These are phyloP conservation scores for grape (Vitis vinifera) DNA, from an alignment of 164 flowering plant species.

Conservation along the genomic window DNA sequence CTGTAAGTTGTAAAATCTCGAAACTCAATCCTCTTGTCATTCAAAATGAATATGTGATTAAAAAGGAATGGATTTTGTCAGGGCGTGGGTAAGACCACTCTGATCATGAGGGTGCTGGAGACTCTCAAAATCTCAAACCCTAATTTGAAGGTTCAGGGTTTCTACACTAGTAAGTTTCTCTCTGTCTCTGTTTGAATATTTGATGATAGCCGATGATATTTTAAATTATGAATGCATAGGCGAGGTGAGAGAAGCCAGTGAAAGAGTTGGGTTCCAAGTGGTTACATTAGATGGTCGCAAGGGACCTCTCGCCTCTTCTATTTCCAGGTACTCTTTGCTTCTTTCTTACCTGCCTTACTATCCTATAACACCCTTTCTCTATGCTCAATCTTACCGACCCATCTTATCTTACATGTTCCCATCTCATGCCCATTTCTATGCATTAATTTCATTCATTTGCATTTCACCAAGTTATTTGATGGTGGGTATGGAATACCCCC, in stretches of 20 bases:
- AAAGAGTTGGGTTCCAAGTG: slow-evolving; percentile 88
- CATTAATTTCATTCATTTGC: neutral
- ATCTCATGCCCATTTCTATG: too few species aligned
- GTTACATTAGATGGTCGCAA: slow-evolving; percentile 70
- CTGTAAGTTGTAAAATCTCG: slow-evolving; percentile 27
- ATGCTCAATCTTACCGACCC: too few species aligned
- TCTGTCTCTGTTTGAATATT: neutral
- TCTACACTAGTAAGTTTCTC: slow-evolving; percentile 62
- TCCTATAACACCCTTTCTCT: too few species aligned
- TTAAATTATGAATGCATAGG: slow-evolving; percentile 30
- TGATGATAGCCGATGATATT: neutral
- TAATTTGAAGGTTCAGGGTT: slow-evolving; percentile 65
- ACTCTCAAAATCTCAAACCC: slow-evolving; percentile 55
- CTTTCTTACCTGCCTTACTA: too few species aligned
- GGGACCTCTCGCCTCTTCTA: slow-evolving; percentile 66
- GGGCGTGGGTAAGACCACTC: slow-evolving; percentile 87
- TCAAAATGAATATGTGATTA: too few species aligned
- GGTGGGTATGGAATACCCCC: too few species aligned
- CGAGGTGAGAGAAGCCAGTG: slow-evolving; percentile 67
- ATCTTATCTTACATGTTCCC: neutral
- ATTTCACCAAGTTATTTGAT: too few species aligned
- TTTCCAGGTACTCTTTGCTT: slow-evolving; percentile 36
- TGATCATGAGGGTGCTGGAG: slow-evolving; percentile 63
- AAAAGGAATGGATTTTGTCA: slow-evolving; percentile 14
- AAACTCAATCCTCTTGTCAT: neutral